Evolutionary conservation across 2,329 filamentous ascomycete species (phyloP).

Genomic region (Penicillium digitatum): DNA sequence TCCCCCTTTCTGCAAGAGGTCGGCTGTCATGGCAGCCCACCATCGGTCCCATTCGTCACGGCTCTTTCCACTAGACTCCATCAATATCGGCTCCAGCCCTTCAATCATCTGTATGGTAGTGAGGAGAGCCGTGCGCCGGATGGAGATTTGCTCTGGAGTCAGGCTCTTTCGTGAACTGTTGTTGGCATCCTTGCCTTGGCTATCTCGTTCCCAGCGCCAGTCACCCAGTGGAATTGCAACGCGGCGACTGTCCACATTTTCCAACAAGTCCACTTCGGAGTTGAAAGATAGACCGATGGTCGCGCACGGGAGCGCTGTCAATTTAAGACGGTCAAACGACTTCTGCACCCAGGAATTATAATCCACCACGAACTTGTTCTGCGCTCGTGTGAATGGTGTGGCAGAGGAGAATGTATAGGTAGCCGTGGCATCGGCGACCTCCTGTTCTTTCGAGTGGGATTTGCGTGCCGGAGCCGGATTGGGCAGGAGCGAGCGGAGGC

Average conservation of each 20-base stretch:
- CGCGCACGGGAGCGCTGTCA: conserved; percentile 74
- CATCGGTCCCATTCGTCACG: conserved; percentile 90
- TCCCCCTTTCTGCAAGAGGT: conserved; percentile 73
- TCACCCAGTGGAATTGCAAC: conserved; percentile 84
- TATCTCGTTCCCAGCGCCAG: conserved; percentile 78
- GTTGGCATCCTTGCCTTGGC: conserved; percentile 36
- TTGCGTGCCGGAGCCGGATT: conserved; percentile 62
- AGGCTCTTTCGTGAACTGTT: conserved; percentile 48
- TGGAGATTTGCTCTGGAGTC: conserved; percentile 65
- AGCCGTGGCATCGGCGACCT: conserved; percentile 64
- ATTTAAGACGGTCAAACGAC: conserved; percentile 66
- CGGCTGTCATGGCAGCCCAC: conserved; percentile 81
- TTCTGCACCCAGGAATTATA: conserved; percentile 79
- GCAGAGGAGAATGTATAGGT: conserved; percentile 80
- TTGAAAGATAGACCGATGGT: conserved; percentile 70
- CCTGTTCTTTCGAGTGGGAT: conserved; percentile 58
- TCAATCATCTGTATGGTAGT: conserved; percentile 81
- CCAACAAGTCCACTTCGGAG: conserved; percentile 71
- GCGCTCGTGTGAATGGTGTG: conserved; percentile 73
- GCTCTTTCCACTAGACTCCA: conserved; percentile 78
- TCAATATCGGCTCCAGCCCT: conserved; percentile 74
- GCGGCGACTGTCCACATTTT: conserved; percentile 67
- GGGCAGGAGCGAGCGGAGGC: conserved; percentile 75
- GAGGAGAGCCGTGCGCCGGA: conserved; percentile 74
- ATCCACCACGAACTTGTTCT: conserved; percentile 77